phyloP scores from a whole-genome alignment of 2,329 filamentous ascomycete genomes.

The Penicillium sp. region DNA sequence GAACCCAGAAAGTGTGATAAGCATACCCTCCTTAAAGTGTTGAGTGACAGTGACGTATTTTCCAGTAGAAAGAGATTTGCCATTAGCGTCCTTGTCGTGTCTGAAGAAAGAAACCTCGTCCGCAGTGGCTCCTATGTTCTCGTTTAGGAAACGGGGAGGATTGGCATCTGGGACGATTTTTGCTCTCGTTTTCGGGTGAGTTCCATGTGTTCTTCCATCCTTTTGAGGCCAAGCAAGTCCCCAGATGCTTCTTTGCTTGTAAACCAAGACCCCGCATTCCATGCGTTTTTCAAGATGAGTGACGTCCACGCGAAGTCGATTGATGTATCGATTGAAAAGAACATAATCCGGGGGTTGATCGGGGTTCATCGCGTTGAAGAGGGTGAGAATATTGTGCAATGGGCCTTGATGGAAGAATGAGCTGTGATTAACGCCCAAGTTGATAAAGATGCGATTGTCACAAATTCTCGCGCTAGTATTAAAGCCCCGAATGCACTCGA shows the following conservation, averaged over 20 bases:
- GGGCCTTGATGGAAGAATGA: slow-evolving; percentile 10
- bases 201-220: not conserved
- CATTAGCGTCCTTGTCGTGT: not conserved
- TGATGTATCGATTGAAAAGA: slow-evolving; percentile 10
- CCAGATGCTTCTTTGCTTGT: slow-evolving; percentile 7
- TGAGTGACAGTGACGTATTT: slow-evolving; percentile 20
- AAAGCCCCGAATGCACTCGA: slow-evolving; percentile 19
- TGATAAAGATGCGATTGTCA: slow-evolving; percentile 13
- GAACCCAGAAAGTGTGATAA: not conserved
- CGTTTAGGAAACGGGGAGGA: not conserved
- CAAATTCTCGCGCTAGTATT: slow-evolving; percentile 19
- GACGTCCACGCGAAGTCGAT: slow-evolving; percentile 11
- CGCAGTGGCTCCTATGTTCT: slow-evolving; percentile 6
- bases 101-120: slow-evolving; percentile 13
- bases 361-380: not conserved
- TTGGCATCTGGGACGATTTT: not conserved
- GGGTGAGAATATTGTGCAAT: not conserved
- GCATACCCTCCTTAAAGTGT: slow-evolving; percentile 22
- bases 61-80: not conserved
- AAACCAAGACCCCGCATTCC: not conserved
- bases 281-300: slow-evolving; percentile 4
- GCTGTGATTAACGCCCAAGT: slow-evolving; percentile 22
- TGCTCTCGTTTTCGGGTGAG: not conserved
- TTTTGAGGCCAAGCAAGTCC: slow-evolving; percentile 1
- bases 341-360: not conserved